These are phyloP conservation scores for Leptographium galeiforme DNA, from an alignment of 2,329 filamentous ascomycete species.

Conservation along the genomic window DNA sequence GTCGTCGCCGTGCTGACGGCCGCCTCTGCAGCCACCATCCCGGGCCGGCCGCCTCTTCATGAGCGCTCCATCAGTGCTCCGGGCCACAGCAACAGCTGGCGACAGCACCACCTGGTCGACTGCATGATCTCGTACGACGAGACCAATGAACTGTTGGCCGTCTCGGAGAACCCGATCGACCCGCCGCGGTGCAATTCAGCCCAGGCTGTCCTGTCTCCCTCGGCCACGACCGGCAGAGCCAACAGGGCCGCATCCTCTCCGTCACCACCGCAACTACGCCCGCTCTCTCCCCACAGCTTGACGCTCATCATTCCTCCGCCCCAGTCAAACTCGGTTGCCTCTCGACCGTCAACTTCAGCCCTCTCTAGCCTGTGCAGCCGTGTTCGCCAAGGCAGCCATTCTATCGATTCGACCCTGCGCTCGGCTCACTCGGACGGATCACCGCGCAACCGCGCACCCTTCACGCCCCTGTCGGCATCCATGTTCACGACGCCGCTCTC, in stretches of 20 bases:
- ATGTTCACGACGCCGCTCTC: slow-evolving; percentile 19
- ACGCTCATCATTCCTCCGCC: slow-evolving; percentile 23
- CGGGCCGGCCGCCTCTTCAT: slow-evolving; percentile 49
- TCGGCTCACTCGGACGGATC: slow-evolving; percentile 32
- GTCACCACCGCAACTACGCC: slow-evolving; percentile 13
- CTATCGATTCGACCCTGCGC: slow-evolving; percentile 25
- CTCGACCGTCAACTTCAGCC: slow-evolving; percentile 19
- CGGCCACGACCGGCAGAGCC: not conserved
- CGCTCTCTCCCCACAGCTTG: slow-evolving; percentile 39
- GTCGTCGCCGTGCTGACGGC: not conserved
- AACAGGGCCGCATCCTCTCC: not conserved
- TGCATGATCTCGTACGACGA: slow-evolving; percentile 22
- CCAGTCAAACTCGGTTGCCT: slow-evolving; percentile 2
- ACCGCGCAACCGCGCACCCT: slow-evolving; percentile 29
- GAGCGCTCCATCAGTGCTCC: slow-evolving; percentile 53
- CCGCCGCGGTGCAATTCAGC: slow-evolving; percentile 12
- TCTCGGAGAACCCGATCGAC: slow-evolving; percentile 10
- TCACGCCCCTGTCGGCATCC: slow-evolving; percentile 15
- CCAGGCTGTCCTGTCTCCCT: slow-evolving; percentile 8
- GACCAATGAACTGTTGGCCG: slow-evolving; percentile 16
- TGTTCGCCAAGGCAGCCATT: slow-evolving; percentile 30
- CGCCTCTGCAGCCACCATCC: slow-evolving; percentile 44
- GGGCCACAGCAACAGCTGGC: slow-evolving; percentile 32
- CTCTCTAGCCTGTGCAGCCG: slow-evolving; percentile 25
- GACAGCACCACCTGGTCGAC: slow-evolving; percentile 28